Percentiles rank a stretch among this genome's conserved stretches.
phyloP scores from a whole-genome alignment of 1,139 yeast genomes.

The Barnettozyma hawaiiensis region DNA sequence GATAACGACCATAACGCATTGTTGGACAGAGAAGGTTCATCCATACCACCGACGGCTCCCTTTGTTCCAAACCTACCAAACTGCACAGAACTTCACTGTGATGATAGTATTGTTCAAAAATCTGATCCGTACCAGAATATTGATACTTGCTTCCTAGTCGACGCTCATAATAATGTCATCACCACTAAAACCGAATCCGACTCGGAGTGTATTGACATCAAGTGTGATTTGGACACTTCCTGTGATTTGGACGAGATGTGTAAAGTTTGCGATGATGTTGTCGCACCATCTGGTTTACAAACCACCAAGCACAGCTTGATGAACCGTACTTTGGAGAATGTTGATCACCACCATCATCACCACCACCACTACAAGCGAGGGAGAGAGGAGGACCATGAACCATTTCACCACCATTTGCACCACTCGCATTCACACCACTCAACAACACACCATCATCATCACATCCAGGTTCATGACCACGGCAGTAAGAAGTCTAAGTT shows the following conservation, averaged over 20 bases:
- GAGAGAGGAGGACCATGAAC: slow-evolving; percentile 11
- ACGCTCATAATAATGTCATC: neutral
- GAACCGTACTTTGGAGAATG: slow-evolving; percentile 1
- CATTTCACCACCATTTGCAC: slow-evolving; percentile 18
- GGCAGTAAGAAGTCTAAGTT: slow-evolving; percentile 17
- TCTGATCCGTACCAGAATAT: neutral
- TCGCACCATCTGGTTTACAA: neutral
- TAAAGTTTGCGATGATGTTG: slow-evolving; percentile 22
- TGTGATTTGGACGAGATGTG: slow-evolving; percentile 25
- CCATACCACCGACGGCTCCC: neutral
- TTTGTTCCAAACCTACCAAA: slow-evolving; percentile 12
- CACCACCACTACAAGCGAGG: slow-evolving; percentile 14
- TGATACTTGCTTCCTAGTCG: slow-evolving; percentile 6
- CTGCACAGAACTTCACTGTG: slow-evolving; percentile 9
- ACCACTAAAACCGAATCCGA: neutral
- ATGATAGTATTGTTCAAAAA: neutral
- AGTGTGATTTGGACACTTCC: slow-evolving; percentile 24
- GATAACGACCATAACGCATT: slow-evolving; percentile 26
- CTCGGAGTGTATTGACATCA: slow-evolving; percentile 20
- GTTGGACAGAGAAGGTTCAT: neutral
- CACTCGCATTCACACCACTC: slow-evolving; percentile 23
- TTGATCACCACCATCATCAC: slow-evolving; percentile 13
- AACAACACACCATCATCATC: slow-evolving; percentile 33
- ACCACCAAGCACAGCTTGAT: neutral
- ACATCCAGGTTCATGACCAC: slow-evolving; percentile 32